phyloP scores from a whole-genome alignment of 148 eudicot species.

The Mesembryanthemum crystallinum region DNA sequence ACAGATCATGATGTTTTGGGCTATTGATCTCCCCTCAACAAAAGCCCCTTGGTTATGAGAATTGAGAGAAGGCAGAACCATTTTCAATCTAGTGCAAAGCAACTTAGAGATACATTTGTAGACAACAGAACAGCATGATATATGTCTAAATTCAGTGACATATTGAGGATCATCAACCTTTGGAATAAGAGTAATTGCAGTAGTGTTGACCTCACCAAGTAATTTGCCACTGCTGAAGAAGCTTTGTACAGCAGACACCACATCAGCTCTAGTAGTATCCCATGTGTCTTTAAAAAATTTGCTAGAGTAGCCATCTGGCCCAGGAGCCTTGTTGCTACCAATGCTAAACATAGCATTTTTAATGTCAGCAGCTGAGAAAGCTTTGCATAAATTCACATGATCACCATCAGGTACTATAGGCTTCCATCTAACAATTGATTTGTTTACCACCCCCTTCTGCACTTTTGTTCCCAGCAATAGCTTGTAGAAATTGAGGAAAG shows the following conservation, averaged over 20 bases:
- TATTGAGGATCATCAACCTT: too few relatives aligned
- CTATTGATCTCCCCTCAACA: too few relatives aligned
- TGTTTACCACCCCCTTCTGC: too few relatives aligned
- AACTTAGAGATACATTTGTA: not conserved
- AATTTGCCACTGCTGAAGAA: not conserved
- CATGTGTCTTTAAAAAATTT: not conserved
- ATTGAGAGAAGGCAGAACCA: not conserved
- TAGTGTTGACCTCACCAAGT: not conserved
- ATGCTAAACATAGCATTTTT: too few relatives aligned
- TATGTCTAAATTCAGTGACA: not conserved
- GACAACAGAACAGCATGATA: not conserved
- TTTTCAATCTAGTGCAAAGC: not conserved
- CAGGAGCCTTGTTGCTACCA: not conserved
- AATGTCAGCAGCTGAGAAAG: too few relatives aligned
- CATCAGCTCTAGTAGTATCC: not conserved
- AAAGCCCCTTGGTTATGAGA: not conserved
- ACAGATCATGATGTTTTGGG: not conserved
- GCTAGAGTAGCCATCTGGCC: not conserved
- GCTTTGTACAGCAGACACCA: not conserved
- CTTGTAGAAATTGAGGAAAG: too few relatives aligned
- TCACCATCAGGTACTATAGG: too few relatives aligned
- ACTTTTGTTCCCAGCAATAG: too few relatives aligned
- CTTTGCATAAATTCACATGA: too few relatives aligned
- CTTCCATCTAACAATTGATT: too few relatives aligned
- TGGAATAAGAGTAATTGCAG: not conserved